Evolutionary conservation across 257 asterid species (phyloP).

Genomic region (Apocynum venetum): DNA sequence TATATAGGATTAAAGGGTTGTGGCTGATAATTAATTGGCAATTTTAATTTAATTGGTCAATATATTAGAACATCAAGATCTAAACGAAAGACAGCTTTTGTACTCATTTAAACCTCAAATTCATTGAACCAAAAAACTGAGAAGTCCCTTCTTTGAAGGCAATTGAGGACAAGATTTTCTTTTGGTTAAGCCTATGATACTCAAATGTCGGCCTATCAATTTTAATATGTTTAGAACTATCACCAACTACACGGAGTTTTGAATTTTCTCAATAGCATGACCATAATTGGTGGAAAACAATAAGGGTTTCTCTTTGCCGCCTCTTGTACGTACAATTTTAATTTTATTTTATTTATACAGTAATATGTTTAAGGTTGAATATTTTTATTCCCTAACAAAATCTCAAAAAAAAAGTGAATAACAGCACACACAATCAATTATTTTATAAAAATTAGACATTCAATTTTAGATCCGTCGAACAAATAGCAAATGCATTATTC

Average conservation of each 20-base stretch:
- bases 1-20: neutral
- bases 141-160: neutral
- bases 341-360: too few relatives aligned
- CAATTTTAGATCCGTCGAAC: too few relatives aligned
- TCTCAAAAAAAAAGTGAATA: too few relatives aligned
- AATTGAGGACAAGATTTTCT: neutral
- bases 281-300: neutral
- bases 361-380: too few relatives aligned
- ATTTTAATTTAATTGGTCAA: neutral
- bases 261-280: neutral
- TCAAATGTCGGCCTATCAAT: neutral
- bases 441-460: too few relatives aligned
- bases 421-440: too few relatives aligned
- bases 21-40: neutral
- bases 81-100: neutral
- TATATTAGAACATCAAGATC: slow-evolving; percentile 2
- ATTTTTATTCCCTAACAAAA: too few relatives aligned
- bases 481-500: too few relatives aligned
- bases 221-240: neutral
- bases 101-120: neutral
- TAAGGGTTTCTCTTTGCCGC: too few relatives aligned
- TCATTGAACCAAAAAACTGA: neutral
- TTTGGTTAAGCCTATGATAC: neutral
- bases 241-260: neutral
- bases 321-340: too few relatives aligned